Base-by-base conservation (phyloP, 1,284 basidiomycete species). In the Singerocomus inundabilis region DNA sequence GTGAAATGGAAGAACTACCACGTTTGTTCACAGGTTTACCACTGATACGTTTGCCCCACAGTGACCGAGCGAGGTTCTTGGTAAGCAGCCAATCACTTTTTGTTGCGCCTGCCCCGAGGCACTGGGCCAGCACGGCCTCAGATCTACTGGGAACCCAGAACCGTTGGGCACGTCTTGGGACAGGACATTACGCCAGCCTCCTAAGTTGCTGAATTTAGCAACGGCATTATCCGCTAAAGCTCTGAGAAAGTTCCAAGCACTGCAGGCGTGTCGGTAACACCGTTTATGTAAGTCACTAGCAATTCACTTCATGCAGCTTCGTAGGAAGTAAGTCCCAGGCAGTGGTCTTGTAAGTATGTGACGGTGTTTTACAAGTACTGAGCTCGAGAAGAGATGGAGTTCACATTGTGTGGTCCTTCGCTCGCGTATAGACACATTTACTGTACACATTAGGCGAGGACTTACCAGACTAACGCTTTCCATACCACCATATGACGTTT, bases 1-100 rank as follows among this genome's bases (percentile, higher is more conserved):
- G 36, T 21, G 28, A 10, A 55, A 51, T 46, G 35, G 55, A 44
- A 46, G 24, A 18, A 36, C 25, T 9, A n/a, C 53, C 26, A 11
- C 28, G 26, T 45, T 37, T 43, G 33, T 51, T 45, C 21, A 50
- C 30, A 45, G 24, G 15, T 12, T 40, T n/a, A 32, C 33, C 49
- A 9, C 29, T 21, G 21, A 37, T 24, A 37, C 37, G 24, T 18
- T 32, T 35, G 15, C 18, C 34, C 48, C 39, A 52, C 38, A 37
- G 32, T 15, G 32, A 18, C 28, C 21, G n/a, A 48, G 15, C 11
- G 26, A 9, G 21, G 18, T 24, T 8, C 21, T 25, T 29, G 21
- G n/a, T n/a, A 25, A 21, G 33, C 21, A 37, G 5, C 34, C 38
- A 33, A 44, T 55, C 53, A 16, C 33, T 42, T 38, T 30, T 31